Evolutionary conservation across 176 grass and related monocot species (phyloP).

Genomic region (Stipa capillata): DNA sequence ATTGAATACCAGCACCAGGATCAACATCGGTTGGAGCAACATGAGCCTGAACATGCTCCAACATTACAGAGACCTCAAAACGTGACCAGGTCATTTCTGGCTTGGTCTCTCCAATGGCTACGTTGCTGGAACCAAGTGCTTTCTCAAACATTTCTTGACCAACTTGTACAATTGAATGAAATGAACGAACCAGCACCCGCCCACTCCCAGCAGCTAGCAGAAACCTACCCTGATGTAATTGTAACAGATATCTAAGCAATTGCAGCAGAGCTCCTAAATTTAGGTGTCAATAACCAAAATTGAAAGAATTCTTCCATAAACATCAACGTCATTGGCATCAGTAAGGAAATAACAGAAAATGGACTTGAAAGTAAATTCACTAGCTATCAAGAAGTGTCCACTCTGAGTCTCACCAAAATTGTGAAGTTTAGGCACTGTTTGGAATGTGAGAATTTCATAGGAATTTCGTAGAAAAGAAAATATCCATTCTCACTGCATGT

Average conservation of each 20-base stretch:
- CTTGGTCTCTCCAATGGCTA: slow-evolving; percentile 23
- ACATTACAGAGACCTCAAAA: slow-evolving; percentile 83
- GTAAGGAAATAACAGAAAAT: slow-evolving; percentile 14
- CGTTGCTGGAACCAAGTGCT: slow-evolving; percentile 35
- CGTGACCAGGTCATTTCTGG: slow-evolving; percentile 88
- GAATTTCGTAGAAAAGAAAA: neutral
- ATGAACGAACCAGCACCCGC: slow-evolving; percentile 83
- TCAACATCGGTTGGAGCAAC: slow-evolving; percentile 95
- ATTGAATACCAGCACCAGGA: slow-evolving; percentile 97
- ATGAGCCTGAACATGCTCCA: slow-evolving; percentile 97
- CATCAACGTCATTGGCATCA: neutral
- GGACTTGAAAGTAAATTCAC: neutral
- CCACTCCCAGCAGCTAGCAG: slow-evolving; percentile 96
- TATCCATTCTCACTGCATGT: neutral
- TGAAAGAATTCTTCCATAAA: slow-evolving; percentile 20
- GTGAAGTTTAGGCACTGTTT: neutral
- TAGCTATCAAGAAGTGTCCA: neutral
- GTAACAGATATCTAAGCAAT: slow-evolving; percentile 12
- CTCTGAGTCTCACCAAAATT: neutral
- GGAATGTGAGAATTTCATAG: neutral
- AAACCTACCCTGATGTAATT: slow-evolving; percentile 78
- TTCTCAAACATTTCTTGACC: slow-evolving; percentile 84
- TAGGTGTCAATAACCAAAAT: slow-evolving; percentile 9
- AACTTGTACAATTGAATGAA: slow-evolving; percentile 82
- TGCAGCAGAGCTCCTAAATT: slow-evolving; percentile 6